phyloP scores from a whole-genome alignment of 2,329 filamentous ascomycete species.

The Cladophialophora chaetospira region DNA sequence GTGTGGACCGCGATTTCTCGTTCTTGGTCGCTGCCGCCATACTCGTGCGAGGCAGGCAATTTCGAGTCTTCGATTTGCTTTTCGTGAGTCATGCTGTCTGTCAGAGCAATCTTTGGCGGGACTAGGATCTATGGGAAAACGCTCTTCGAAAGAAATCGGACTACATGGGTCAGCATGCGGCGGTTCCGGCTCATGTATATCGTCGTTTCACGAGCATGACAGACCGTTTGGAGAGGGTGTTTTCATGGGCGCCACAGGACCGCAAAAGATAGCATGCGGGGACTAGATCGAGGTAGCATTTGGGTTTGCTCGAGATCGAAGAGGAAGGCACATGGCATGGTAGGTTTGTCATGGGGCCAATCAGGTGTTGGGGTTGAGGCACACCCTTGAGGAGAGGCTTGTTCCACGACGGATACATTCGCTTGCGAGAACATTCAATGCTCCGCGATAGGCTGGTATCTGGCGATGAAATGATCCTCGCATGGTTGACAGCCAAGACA shows the following conservation, averaged over 20 bases:
- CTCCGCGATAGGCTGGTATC: not conserved
- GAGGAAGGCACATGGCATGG: slow-evolving; percentile 1
- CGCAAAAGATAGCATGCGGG: not conserved
- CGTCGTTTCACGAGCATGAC: not conserved
- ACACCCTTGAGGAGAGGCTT: not conserved
- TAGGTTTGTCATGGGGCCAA: not conserved
- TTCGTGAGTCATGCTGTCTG: slow-evolving; percentile 9
- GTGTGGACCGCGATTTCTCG: slow-evolving; percentile 3
- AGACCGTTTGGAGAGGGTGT: not conserved
- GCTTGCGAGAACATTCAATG: not conserved
- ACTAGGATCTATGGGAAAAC: no score
- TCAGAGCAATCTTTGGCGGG: no score
- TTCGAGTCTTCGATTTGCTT: slow-evolving; percentile 10
- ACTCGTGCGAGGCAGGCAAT: slow-evolving; percentile 1
- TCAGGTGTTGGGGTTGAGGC: not conserved
- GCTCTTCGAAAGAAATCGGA: not conserved
- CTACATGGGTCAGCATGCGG: not conserved
- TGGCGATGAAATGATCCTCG: slow-evolving; percentile 2
- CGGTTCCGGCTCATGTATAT: slow-evolving; percentile 6
- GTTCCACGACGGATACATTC: slow-evolving; percentile 5
- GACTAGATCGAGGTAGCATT: slow-evolving; percentile 7
- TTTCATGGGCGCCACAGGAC: not conserved
- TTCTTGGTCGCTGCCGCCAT: slow-evolving; percentile 10
- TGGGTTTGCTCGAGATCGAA: not conserved
- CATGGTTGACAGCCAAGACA: not conserved